These are phyloP conservation scores for Penicillium frequentans DNA, from an alignment of 2,329 filamentous ascomycete genomes.

Conservation along the genomic window DNA sequence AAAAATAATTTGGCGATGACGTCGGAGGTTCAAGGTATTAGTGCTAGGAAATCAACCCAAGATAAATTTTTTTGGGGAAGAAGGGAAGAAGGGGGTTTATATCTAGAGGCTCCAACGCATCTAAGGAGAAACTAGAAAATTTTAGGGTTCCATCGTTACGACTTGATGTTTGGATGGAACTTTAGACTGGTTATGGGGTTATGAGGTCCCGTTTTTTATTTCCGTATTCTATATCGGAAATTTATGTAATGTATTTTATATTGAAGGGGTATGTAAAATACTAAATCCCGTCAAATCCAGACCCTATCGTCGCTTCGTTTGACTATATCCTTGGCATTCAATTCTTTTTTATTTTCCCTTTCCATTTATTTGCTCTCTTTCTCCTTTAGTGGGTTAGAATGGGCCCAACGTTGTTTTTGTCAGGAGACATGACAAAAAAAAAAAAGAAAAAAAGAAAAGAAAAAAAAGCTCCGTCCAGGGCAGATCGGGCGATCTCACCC, in stretches of 20 bases:
- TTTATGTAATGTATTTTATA: neutral
- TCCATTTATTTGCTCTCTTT: neutral
- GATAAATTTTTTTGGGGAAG: neutral
- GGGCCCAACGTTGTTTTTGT: neutral
- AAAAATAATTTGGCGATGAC: slow-evolving; percentile 11
- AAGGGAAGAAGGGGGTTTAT: slow-evolving; percentile 22
- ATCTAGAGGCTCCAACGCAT: slow-evolving; percentile 23
- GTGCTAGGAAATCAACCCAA: slow-evolving; percentile 9
- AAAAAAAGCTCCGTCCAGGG: slow-evolving; percentile 1
- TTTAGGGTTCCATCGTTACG: slow-evolving; percentile 26
- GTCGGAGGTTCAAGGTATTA: slow-evolving; percentile 11
- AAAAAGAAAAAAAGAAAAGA: neutral
- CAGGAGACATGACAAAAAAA: neutral
- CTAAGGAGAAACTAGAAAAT: slow-evolving; percentile 20
- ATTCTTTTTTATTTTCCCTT: slow-evolving; percentile 2
- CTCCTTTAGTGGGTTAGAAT: neutral
- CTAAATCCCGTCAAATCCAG: neutral
- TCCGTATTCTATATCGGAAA: neutral
- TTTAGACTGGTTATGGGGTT: slow-evolving; percentile 19
- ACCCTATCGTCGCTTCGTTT: neutral
- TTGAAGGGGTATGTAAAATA: neutral
- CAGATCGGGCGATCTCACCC: slow-evolving; percentile 19
- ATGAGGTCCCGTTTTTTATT: slow-evolving; percentile 9
- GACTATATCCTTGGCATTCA: neutral
- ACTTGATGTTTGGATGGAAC: neutral